Evolutionary conservation across 2,329 filamentous ascomycete species (phyloP), one percentile per base, ranked within the genome.

Genomic region (Phialophora chinensis): DNA sequence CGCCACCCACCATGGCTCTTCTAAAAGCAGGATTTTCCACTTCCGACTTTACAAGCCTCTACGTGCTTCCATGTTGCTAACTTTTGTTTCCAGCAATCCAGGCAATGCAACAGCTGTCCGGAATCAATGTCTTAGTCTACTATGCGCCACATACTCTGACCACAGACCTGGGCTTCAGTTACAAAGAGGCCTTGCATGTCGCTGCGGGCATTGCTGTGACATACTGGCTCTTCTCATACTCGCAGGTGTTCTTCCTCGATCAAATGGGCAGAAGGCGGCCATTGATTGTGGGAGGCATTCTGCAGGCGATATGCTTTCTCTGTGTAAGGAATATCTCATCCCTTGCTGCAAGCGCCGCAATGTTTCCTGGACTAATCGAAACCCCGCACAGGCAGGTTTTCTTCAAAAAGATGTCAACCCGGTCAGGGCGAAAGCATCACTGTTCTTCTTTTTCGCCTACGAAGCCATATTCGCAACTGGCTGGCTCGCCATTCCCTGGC

Each of bases 401-500:
- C 29, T 62, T 4, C 47, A 62, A 17, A 50, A 25, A n/a, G 27
- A 50, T 44, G 23, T 50, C 17, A 49, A 35, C 14, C 23, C 35
- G 17, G 35, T 42, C 12, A 60, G 29, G 42, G 57, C 57, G 12
- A 60, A 60, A 44, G 57, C 57, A 5, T 49, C 35, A 12, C 59
- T 62, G 27, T 23, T 85, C 69, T 87, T 87, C 75, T 81, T 88
- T 58, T 88, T 85, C 74, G 75, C 86, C 56, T 88, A 85, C 78
- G 86, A 87, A 75, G 85, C 84, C 71, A 87, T 88, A 75, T 83
- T 87, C 52, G 85, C 85, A 0, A 84, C 87, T 65, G 86, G 85
- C 0, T 87, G 87, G 77, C 79, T 87, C 56, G 85, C 85, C 27
- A 86, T 88, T 75, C 85, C 85, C 12, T 88, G 86, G 86, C 77